Evolutionary conservation across 139 green algal species (phyloP), one percentile per base, ranked within the genome.

Genomic region (Pleodorina starrii): DNA sequence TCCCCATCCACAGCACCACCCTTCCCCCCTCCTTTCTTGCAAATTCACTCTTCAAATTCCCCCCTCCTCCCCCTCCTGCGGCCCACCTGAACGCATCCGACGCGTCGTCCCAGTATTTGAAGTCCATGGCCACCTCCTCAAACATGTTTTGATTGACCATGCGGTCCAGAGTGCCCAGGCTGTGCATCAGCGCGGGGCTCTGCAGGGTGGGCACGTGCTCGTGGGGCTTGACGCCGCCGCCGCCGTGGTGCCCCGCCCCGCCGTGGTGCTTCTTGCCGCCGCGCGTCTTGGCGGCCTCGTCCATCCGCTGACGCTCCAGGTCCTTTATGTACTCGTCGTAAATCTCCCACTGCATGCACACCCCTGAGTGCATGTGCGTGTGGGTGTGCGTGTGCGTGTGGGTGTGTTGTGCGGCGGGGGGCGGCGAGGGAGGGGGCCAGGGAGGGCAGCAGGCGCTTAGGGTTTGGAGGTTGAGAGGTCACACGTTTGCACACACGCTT

Each of bases 51-150:
- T n/a, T n/a, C n/a, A n/a, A n/a, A n/a, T n/a, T n/a, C n/a, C n/a
- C n/a, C n/a, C n/a, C n/a, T n/a, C n/a, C n/a, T n/a, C n/a, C n/a
- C n/a, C n/a, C n/a, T n/a, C n/a, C n/a, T n/a, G n/a, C n/a, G n/a
- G 38, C 69, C 78, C 69, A 95, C 92, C 90, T 93, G 88, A 94
- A 93, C 5, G 88, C 89, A 69, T 99, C 97, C 0, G 91, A 93
- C 2, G 91, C 92, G 80, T 99, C 97, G 40, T 99, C 97, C 97
- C 97, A 99, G 93, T 98, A 99, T 93, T 98, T 98, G 93, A 98
- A 99, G 94, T 99, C 97, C 94, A 97, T 96, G 21, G 91, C 89
- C 46, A 98, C 91, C 72, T 99, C 97, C 60, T 95, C 91, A 81
- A 95, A 96, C 72, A 93, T 93, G 93, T 99, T 99, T 82, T 99